Evolutionary conservation across 140 eudicot species (phyloP).

Genomic region (Erigeron philadelphicus): DNA sequence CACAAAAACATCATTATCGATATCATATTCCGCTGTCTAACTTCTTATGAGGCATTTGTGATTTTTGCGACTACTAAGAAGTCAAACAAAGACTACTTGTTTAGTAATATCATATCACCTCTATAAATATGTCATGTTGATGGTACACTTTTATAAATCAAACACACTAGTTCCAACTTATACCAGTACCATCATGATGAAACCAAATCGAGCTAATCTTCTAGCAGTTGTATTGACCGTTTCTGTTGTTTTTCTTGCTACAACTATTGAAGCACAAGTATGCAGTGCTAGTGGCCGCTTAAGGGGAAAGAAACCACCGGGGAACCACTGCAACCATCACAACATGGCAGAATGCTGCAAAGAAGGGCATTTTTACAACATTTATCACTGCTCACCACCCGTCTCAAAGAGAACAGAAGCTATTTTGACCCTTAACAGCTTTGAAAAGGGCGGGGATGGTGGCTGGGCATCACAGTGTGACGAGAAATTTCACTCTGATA

Average conservation of each 20-base stretch:
- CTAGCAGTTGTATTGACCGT: not conserved
- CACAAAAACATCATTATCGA: not conserved
- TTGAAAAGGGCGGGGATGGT: conserved; percentile 33
- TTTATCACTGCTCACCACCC: conserved; percentile 34
- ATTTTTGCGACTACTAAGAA: not conserved
- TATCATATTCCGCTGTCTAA: not conserved
- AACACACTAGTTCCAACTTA: not conserved
- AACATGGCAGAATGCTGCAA: conserved; percentile 24
- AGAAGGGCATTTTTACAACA: conserved; percentile 25
- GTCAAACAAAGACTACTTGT: not conserved
- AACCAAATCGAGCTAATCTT: not conserved
- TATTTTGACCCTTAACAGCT: conserved; percentile 23
- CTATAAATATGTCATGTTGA: not conserved
- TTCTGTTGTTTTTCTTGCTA: not conserved
- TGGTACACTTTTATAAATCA: not conserved
- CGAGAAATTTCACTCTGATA: conserved; percentile 32
- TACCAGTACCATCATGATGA: not conserved
- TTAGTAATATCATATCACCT: not conserved
- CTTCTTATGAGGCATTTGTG: not conserved
- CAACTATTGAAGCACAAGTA: conserved; percentile 16
- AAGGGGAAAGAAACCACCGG: conserved; percentile 26
- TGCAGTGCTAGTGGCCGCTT: conserved; percentile 31
- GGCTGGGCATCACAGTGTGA: conserved; percentile 38
- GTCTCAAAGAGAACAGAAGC: conserved; percentile 29
- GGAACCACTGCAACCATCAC: conserved; percentile 16